Base-by-base conservation (phyloP, 1,139 yeast genomes). In the Saccharomyces uvarum region DNA sequence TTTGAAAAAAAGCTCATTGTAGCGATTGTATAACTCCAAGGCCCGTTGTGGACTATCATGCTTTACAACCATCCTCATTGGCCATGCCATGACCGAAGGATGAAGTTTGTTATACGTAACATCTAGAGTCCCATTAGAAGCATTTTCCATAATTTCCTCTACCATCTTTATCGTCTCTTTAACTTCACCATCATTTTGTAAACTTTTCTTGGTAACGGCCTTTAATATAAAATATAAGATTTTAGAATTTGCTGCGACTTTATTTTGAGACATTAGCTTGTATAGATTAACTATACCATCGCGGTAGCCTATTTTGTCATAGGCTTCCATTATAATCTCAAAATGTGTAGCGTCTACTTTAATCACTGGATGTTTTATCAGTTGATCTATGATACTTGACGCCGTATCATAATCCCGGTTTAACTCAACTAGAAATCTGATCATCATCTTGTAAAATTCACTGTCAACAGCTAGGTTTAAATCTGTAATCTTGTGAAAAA, bases 191-290 rank as follows among this genome's bases (percentile, higher is more conserved):
- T 62, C 60, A 31, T 63, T 59, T 46, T 61, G 55, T 19, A 71
- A 58, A 57, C 78, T 80, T 50, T 73, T 62, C 55, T 70, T 70
- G 6, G 78, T 69, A 21, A 79, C 69, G 0, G 83, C 73, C 51
- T 72, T 69, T 61, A 80, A 70, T 54, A 80, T 61, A 57, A 68
- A 72, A 38, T 69, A 70, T 55, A 80, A 76, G 0, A 80, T 70
- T 19, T 66, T 65, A 0, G 80, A 67, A 8, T 74, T 67, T 2
- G 76, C 63, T 0, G 66, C 61, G 4, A 75, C 61, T 7, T 73
- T 67, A 7, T 63, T 61, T 3, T 67, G 66, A 2, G 73, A 74
- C 77, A 80, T 75, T 49, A 71, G 69, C 48, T 75, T 69, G 62
- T 78, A 81, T 2, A 77, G 54, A 4, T 55, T 51, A 6, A 70